These are phyloP conservation scores for Boletus pseudo-olivaceus DNA, from an alignment of 768 basidiomycete species.

Conservation along the genomic window DNA sequence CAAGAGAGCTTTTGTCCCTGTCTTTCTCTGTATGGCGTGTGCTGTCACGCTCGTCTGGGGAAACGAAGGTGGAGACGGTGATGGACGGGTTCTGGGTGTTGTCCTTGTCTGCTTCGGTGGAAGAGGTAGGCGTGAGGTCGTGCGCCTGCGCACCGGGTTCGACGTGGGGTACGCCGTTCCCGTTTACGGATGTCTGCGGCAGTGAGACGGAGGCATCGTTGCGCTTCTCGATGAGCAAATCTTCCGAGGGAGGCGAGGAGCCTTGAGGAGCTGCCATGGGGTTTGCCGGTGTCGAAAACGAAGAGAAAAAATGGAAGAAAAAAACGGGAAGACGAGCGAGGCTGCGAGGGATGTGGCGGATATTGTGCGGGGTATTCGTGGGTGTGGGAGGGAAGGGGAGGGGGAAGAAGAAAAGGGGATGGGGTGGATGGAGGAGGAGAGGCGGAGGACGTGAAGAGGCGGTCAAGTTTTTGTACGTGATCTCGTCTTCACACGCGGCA, in stretches of 20 bases:
- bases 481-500: constrained; percentile 28
- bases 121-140: constrained; percentile 29
- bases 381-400: constrained; percentile 25
- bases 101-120: constrained; percentile 36
- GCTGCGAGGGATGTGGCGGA: neutral
- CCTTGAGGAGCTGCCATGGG: constrained; percentile 26
- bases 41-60: constrained; percentile 32
- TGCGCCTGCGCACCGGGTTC: constrained; percentile 26
- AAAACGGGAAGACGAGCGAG: neutral
- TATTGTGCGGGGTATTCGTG: constrained; percentile 21
- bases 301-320: neutral
- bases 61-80: constrained; percentile 33
- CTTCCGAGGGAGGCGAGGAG: constrained; percentile 15
- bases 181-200: constrained; percentile 24
- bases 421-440: constrained; percentile 11
- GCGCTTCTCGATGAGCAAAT: constrained; percentile 21
- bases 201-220: constrained; percentile 12
- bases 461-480: constrained; percentile 29
- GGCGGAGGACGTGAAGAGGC: constrained; percentile 19
- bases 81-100: constrained; percentile 33
- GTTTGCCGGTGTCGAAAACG: neutral
- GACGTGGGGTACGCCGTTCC: constrained; percentile 20
- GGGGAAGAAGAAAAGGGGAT: constrained; percentile 1
- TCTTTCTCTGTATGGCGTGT: constrained; percentile 35
- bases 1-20: constrained; percentile 46